These are phyloP conservation scores for Scytalidium lignicola DNA, from an alignment of 2,329 filamentous ascomycete genomes.

Conservation along the genomic window DNA sequence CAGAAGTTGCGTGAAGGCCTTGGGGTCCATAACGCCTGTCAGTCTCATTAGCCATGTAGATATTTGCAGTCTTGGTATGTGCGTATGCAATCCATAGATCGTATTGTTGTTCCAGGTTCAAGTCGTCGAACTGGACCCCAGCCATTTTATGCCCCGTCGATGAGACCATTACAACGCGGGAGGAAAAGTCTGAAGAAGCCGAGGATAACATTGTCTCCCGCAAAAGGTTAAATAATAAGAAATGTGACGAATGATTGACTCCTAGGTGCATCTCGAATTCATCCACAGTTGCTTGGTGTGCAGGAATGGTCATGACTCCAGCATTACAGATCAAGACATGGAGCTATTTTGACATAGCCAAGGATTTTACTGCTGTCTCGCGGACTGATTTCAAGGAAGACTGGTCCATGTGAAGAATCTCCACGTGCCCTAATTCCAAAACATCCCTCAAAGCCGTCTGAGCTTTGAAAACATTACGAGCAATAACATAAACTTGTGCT, in stretches of 20 bases:
- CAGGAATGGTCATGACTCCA: conserved; percentile 14
- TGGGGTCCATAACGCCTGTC: conserved; percentile 35
- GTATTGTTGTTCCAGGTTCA: conserved; percentile 25
- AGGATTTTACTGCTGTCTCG: conserved; percentile 21
- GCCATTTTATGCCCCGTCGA: conserved; percentile 36
- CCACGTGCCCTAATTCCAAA: conserved; percentile 28
- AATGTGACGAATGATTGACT: conserved; percentile 48
- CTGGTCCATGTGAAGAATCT: conserved; percentile 29
- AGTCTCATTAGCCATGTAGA: conserved; percentile 40
- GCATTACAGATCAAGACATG: conserved; percentile 27
- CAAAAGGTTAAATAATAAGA: conserved; percentile 47
- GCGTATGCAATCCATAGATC: conserved; percentile 33
- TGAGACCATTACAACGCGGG: conserved; percentile 42
- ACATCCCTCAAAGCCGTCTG: conserved; percentile 31
- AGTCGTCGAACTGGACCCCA: conserved; percentile 31
- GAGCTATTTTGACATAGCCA: conserved; percentile 21
- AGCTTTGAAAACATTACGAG: conserved; percentile 28
- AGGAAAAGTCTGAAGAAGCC: conserved; percentile 33
- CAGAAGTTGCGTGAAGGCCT: conserved; percentile 32
- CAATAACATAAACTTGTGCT: conserved; percentile 29
- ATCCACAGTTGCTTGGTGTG: conserved; percentile 34
- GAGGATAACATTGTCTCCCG: conserved; percentile 36
- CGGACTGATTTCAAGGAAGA: conserved; percentile 28
- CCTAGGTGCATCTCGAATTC: conserved; percentile 47
- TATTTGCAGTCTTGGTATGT: conserved; percentile 38